A percentile compares a stretch with the other conserved stretches of the same genome.
Evolutionary conservation across 1,139 yeast genomes (phyloP).

Genomic region (Debaryomyces singareniensis): DNA sequence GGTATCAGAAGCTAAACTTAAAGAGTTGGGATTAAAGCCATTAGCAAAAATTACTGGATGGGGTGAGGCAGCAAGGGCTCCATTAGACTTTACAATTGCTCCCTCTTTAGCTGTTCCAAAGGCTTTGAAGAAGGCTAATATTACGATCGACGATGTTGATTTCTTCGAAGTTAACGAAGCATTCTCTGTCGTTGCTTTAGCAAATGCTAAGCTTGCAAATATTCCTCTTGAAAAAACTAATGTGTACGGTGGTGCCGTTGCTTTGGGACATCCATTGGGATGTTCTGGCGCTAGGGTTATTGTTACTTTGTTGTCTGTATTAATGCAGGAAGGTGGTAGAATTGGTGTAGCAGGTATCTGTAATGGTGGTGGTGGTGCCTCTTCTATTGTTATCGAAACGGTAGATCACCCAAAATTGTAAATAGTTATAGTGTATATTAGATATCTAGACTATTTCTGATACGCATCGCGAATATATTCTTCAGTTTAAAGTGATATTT

Average conservation of each 20-base stretch:
- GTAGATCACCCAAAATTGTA: conserved; percentile 24
- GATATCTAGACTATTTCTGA: too few species aligned
- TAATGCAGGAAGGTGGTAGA: conserved; percentile 73
- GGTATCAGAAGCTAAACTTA: conserved; percentile 69
- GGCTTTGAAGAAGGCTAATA: conserved; percentile 77
- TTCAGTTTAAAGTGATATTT: not conserved
- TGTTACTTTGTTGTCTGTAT: conserved; percentile 67
- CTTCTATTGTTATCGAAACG: conserved; percentile 23
- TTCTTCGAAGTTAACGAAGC: conserved; percentile 90
- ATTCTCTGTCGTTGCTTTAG: conserved; percentile 85
- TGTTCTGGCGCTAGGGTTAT: conserved; percentile 92
- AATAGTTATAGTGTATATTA: too few species aligned
- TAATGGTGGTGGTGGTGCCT: conserved; percentile 97
- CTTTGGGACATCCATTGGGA: conserved; percentile 90
- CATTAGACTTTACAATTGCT: conserved; percentile 85
- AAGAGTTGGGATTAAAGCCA: conserved; percentile 74
- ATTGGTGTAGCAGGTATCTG: conserved; percentile 88
- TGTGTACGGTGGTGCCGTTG: conserved; percentile 95
- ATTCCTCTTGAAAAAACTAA: conserved; percentile 64
- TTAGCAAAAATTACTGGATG: conserved; percentile 78
- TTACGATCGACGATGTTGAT: conserved; percentile 51
- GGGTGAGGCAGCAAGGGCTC: conserved; percentile 93
- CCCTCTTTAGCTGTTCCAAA: conserved; percentile 87
- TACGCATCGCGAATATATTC: too few species aligned
- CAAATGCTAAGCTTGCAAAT: conserved; percentile 66